Conservation (phyloP, 179 eudicot genomes). For the Kewa caespitosa region DNA sequence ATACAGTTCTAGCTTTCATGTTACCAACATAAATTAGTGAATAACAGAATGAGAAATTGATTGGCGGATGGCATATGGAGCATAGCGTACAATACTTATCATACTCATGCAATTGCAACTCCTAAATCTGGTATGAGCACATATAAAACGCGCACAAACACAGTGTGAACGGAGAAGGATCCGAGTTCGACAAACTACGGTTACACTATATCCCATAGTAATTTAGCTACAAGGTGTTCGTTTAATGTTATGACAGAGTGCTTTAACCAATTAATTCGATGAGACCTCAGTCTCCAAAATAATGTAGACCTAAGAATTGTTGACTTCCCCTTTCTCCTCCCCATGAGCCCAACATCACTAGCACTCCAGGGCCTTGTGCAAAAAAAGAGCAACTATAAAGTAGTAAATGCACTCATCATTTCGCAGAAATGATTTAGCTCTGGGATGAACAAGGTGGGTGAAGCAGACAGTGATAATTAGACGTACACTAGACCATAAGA, state of each 20-base stretch:
- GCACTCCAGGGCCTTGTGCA: background rate
- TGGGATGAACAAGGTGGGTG: background rate
- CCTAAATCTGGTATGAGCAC: background rate
- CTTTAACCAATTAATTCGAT: background rate
- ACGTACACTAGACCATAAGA: background rate
- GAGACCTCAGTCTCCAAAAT: background rate
- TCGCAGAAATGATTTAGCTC: background rate
- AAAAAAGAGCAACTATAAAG: background rate
- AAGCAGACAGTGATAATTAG: background rate
- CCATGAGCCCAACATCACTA: background rate
- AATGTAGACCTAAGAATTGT: background rate
- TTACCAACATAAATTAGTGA: background rate
- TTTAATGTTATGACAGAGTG: background rate
- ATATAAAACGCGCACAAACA: background rate
- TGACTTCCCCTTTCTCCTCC: background rate
- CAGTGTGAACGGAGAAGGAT: background rate
- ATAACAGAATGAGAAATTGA: background rate
- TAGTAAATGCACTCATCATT: background rate
- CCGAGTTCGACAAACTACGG: background rate
- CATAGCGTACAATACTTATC: background rate
- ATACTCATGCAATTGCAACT: background rate
- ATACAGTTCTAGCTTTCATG: conserved; percentile 2
- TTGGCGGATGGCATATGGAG: background rate
- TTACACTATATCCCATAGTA: background rate
- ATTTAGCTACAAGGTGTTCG: background rate